These are phyloP conservation scores for Annona squamosa DNA, from an alignment of 164 flowering plant species.

Conservation along the genomic window DNA sequence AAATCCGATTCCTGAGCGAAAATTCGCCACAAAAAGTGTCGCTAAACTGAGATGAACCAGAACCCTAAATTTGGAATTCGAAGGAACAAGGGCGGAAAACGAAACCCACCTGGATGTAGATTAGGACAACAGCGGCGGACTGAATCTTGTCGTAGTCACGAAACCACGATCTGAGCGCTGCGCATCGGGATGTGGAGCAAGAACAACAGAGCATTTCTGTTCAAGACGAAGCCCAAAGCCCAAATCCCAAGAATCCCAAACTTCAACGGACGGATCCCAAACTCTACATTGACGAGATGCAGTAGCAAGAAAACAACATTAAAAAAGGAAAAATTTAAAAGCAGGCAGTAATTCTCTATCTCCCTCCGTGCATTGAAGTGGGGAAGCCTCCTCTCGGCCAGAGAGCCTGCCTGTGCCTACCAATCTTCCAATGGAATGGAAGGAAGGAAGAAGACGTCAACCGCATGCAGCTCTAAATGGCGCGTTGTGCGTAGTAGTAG, in stretches of 20 bases:
- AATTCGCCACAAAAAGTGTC: not conserved
- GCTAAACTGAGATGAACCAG: not conserved
- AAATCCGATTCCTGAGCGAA: not conserved
- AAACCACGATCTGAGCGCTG: slow-evolving; percentile 43
- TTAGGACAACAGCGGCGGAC: slow-evolving; percentile 46
- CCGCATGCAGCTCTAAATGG: slow-evolving; percentile 1
- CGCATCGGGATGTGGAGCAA: slow-evolving; percentile 11
- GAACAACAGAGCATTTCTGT: slow-evolving; percentile 43
- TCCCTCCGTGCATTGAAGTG: not conserved
- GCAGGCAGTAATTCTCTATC: not conserved
- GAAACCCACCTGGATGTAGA: slow-evolving; percentile 55
- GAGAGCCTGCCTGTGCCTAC: too few relatives aligned
- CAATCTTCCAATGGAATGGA: not conserved
- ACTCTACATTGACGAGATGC: not conserved
- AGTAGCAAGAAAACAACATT: not conserved
- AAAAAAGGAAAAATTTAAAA: not conserved
- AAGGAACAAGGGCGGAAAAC: not conserved
- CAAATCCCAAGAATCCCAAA: not conserved
- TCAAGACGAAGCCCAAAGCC: not conserved
- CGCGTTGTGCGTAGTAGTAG: not conserved
- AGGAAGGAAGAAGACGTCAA: not conserved
- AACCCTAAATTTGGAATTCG: not conserved
- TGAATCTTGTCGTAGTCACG: slow-evolving; percentile 75
- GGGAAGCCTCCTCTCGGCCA: not conserved
- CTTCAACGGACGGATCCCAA: slow-evolving; percentile 4